phyloP scores from a whole-genome alignment of 176 grass and related monocot species.

The Oryza longistaminata region DNA sequence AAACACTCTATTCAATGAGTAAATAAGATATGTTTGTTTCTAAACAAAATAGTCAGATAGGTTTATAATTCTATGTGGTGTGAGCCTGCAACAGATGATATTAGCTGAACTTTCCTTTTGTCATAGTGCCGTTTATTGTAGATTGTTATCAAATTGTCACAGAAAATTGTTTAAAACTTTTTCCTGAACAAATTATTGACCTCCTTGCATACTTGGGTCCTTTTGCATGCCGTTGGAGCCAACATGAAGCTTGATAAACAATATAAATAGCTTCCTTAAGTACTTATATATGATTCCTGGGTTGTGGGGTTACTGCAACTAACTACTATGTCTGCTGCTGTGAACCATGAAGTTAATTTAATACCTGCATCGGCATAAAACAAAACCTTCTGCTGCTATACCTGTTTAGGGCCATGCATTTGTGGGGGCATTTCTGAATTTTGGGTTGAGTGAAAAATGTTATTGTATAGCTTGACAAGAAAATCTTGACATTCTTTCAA shows the following conservation, averaged over 20 bases:
- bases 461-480: neutral
- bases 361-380: neutral
- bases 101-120: too few relatives aligned
- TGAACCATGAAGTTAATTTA: neutral
- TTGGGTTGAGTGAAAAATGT: neutral
- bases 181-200: conserved; percentile 1
- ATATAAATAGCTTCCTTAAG: neutral
- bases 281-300: neutral
- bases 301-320: neutral
- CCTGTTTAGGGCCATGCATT: neutral
- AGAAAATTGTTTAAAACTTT: neutral
- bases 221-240: neutral
- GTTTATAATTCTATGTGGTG: too few relatives aligned
- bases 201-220: neutral
- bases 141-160: neutral
- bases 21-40: too few relatives aligned
- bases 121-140: neutral
- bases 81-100: too few relatives aligned
- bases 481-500: neutral
- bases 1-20: neutral
- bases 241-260: neutral
- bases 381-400: neutral
- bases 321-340: neutral
- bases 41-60: too few relatives aligned
- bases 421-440: neutral